Evolutionary conservation across 2,329 filamentous ascomycete genomes (phyloP), one percentile per base, ranked within the genome.

Genomic region (Phialocephala sp.): DNA sequence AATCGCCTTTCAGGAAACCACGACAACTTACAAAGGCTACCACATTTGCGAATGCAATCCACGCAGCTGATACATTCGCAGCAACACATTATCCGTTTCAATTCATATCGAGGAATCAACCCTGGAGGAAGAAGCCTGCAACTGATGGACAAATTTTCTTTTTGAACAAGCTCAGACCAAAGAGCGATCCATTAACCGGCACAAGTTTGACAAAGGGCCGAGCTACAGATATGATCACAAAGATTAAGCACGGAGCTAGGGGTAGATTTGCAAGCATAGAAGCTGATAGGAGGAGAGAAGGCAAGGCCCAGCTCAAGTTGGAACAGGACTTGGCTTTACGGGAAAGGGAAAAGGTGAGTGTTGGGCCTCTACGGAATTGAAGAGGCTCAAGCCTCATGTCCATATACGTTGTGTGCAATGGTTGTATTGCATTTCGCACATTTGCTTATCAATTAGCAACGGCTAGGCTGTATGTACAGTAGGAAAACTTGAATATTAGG

Each of bases 151-250:
- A 95, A 76, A 77, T 97, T 1, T 80, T 84, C 41, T 89, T 91
- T 63, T 77, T 95, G 61, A 93, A 93, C 74, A 90, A 87, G 73
- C 73, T 89, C 3, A 82, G 89, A 9, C 78, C 78, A 0, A 79
- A 84, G 60, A 78, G 82, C n/a, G 80, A 88, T 35, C 80, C 84
- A 61, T 74, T 93, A 59, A 83, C 80, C 1, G 71, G 78, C 0
- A 79, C 80, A 0, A 84, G 88, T 35, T 73, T 97, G 65, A 93
- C 86, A 15, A 95, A 94, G 74, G 94, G 94, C 8, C 88, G 87
- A 75, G 94, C 93, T 4, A 85, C 85, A 4, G 94, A 97, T 76
- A 94, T 97, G 90, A 97, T 98, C 69, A 96, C 92, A 8, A 96
- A 97, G 78, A 76, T 97, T 67, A 94, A 90, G 77, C 91, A 95